These are phyloP conservation scores for Gossypium schwendimanii DNA, from an alignment of 441 rosid genomes.

Conservation along the genomic window DNA sequence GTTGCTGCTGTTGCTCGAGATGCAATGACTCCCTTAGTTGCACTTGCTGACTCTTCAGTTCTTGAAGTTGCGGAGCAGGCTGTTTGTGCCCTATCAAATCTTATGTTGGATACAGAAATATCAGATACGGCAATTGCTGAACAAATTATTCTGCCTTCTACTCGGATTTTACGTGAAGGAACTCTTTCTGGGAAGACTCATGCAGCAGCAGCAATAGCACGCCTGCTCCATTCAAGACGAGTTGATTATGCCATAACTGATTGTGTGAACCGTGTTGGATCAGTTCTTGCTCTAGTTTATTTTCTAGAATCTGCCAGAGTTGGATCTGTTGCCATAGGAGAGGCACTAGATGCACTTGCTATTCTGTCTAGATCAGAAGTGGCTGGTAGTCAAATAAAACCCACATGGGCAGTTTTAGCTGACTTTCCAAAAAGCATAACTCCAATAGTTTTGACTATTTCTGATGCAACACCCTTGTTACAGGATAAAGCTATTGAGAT, in stretches of 20 bases:
- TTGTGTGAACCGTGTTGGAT: conserved; percentile 85
- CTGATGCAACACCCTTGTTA: conserved; percentile 60
- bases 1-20: conserved; percentile 85
- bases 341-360: conserved; percentile 91
- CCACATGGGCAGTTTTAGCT: conserved; percentile 90
- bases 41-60: conserved; percentile 64
- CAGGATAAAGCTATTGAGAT: conserved; percentile 97
- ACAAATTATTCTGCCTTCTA: conserved; percentile 85
- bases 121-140: conserved; percentile 69
- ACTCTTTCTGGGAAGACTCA: conserved; percentile 83
- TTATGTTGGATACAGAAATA: conserved; percentile 81
- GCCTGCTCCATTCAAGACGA: conserved; percentile 66
- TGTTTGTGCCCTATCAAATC: conserved; percentile 89
- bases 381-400: conserved; percentile 53
- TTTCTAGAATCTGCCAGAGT: conserved; percentile 73
- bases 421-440: conserved; percentile 71
- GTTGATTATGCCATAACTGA: conserved; percentile 71
- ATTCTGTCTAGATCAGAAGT: conserved; percentile 71
- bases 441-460: conserved; percentile 81
- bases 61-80: conserved; percentile 97
- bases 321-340: conserved; percentile 64
- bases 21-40: conserved; percentile 63
- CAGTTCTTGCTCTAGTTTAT: conserved; percentile 90
- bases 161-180: conserved; percentile 87
- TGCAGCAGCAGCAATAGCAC: conserved; percentile 97